A percentile compares a stretch with the other conserved stretches of the same genome.
Conservation (phyloP, 345 rosid genomes). For the Pseudoturritis turrita region DNA sequence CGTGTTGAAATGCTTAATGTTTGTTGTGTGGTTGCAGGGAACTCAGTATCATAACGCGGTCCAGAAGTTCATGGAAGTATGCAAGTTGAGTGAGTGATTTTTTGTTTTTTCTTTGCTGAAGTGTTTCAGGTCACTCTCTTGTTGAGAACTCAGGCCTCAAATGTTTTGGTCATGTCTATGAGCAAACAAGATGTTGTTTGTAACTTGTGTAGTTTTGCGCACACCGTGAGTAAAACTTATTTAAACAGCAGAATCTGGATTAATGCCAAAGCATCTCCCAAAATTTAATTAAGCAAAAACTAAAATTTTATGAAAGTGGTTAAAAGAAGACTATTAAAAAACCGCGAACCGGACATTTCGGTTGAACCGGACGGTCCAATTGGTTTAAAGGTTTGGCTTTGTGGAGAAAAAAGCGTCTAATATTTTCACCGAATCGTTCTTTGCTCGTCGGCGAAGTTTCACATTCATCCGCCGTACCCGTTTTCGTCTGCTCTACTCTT, state of each 20-base stretch:
- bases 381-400: neutral
- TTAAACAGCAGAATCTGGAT: neutral
- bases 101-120: neutral
- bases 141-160: neutral
- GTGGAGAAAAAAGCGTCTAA: too few species aligned
- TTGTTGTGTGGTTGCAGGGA: conserved; percentile 51
- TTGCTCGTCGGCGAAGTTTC: neutral
- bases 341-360: neutral
- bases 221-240: neutral
- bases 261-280: neutral
- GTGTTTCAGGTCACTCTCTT: conserved; percentile 4
- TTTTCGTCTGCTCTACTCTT: neutral
- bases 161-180: conserved; percentile 1
- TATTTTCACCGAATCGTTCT: neutral
- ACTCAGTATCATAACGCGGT: conserved; percentile 91
- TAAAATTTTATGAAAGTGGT: too few species aligned
- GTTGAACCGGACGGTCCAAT: neutral
- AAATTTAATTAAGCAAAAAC: too few species aligned
- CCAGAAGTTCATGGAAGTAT: conserved; percentile 71
- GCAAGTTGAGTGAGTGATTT: conserved; percentile 63
- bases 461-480: neutral
- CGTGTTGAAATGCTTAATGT: neutral
- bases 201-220: neutral
- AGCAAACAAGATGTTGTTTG: conserved; percentile 13
- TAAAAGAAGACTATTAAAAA: too few species aligned